Base-by-base conservation (phyloP, 176 grass and related monocot species). In the Zoysia pacifica region DNA sequence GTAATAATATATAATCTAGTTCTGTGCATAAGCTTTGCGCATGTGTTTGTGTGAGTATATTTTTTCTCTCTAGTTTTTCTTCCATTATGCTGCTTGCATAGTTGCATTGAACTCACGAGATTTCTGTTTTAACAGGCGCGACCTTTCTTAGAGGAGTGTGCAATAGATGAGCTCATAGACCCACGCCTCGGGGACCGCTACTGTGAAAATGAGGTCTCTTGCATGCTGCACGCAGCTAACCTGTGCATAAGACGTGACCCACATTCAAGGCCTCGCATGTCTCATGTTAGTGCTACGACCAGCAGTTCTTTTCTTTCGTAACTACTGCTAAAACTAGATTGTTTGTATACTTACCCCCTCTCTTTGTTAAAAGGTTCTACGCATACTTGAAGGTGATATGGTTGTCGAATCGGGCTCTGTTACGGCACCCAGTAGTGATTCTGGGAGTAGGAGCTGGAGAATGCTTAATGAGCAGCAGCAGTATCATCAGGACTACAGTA, bases 261-360 rank as follows among this genome's bases (percentile, higher is more conserved):
- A 73, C 90, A 91, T 80, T 81, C 93, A 52, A 93, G 97, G 69
- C 97, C 97, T 82, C 97, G 97, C 51, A 96, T 99, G 93, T 99
- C 97, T 64, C 93, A 93, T 83, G 86, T 86, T 77, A 83, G 86
- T 91, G 66, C 4, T 44, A 60, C 73, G 37, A 54, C 39, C 44
- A 59, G 42, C 20, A 38, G 16, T 13, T 46, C 45, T 47, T 14
- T n/a, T 65, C 42, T 35, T 75, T 5, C 53, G 72, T 82, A 61
- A 7, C 61, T 18, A 38, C 11, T 41, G 11, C 15, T 50, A 38
- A 79, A 66, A 77, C 67, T 73, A 42, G 47, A 69, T 67, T 61
- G 11, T 53, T 11, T 45, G 9, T 77, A 53, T 61, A 45, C 9
- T 78, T 73, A 73, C 20, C 3, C 19, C 39, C 47, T 74, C 52